Percentiles rank a stretch among this genome's conserved stretches.
phyloP scores from a whole-genome alignment of 768 basidiomycete genomes.

The Auriscalpium vulgare region DNA sequence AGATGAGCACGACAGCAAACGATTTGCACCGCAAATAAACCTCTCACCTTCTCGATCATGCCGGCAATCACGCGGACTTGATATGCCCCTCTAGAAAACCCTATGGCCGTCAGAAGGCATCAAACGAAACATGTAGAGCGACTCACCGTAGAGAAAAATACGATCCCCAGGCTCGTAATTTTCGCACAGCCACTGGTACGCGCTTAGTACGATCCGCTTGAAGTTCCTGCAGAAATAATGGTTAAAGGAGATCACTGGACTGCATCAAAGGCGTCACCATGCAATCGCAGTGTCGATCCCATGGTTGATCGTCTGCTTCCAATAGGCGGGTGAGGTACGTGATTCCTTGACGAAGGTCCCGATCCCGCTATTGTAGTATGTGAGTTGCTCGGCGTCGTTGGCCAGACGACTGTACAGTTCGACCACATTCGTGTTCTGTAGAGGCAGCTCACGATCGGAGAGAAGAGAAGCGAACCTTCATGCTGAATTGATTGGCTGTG shows the following conservation, averaged over 20 bases:
- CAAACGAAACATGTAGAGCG: too few relatives aligned
- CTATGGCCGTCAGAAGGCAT: conserved; percentile 14
- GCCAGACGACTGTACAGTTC: conserved; percentile 28
- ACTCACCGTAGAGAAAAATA: conserved; percentile 34
- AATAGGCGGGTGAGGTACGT: conserved; percentile 2
- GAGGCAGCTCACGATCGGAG: too few relatives aligned
- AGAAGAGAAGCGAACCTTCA: too few relatives aligned
- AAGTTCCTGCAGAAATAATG: conserved; percentile 22
- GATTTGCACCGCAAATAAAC: too few relatives aligned
- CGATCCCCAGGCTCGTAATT: conserved; percentile 29
- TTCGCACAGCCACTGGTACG: conserved; percentile 34
- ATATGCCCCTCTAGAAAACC: conserved; percentile 39
- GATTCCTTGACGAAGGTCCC: conserved; percentile 26
- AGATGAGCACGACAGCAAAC: neutral
- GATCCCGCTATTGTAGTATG: conserved; percentile 34
- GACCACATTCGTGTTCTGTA: conserved; percentile 35
- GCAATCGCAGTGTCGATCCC: conserved; percentile 29
- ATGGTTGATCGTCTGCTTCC: neutral
- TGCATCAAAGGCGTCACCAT: conserved; percentile 17
- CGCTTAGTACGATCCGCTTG: conserved; percentile 26
- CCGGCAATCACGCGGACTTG: conserved; percentile 34
- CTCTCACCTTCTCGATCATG: conserved; percentile 34
- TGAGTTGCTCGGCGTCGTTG: conserved; percentile 27
- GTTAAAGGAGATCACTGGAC: neutral
- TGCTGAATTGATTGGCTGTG: too few relatives aligned